These are phyloP conservation scores for Candida incommunis DNA, from an alignment of 805 yeast species.

Conservation along the genomic window DNA sequence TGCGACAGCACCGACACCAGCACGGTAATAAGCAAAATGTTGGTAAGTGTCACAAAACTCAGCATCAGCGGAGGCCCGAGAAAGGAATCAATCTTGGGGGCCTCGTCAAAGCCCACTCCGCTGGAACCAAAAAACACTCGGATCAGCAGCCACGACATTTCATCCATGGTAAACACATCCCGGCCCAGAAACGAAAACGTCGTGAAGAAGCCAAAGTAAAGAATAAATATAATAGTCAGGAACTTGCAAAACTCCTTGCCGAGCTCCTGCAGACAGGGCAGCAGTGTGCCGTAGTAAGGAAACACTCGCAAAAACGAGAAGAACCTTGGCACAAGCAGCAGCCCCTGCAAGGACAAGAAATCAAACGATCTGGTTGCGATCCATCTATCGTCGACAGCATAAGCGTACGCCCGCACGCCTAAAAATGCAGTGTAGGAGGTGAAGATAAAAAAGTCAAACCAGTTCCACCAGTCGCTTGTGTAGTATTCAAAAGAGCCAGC, in stretches of 20 bases:
- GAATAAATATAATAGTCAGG: conserved; percentile 14
- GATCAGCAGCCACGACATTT: conserved; percentile 20
- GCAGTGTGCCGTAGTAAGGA: conserved; percentile 21
- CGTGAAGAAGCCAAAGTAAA: conserved; percentile 20
- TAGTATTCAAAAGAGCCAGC: conserved; percentile 16
- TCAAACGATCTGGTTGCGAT: conserved; percentile 16
- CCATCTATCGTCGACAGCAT: conserved; percentile 5
- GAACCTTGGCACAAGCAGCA: conserved; percentile 18
- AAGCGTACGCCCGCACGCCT: conserved; percentile 10
- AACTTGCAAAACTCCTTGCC: conserved; percentile 20
- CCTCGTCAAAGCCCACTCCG: conserved; percentile 19
- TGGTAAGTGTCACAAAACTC: conserved; percentile 18
- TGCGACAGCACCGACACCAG: conserved; percentile 22
- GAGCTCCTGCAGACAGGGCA: conserved; percentile 20
- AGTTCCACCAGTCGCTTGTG: conserved; percentile 17
- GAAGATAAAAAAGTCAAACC: conserved; percentile 17
- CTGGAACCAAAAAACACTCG: conserved; percentile 22
- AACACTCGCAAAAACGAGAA: conserved; percentile 18
- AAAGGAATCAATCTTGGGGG: conserved; percentile 16
- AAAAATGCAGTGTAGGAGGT: conserved; percentile 11
- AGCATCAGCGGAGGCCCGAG: conserved; percentile 22
- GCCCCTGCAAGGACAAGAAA: conserved; percentile 18
- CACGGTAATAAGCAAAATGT: conserved; percentile 19
- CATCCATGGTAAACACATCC: conserved; percentile 13
- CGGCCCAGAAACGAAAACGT: conserved; percentile 21